Base-by-base conservation (phyloP, 2,329 filamentous ascomycete species). In the Polytolypa hystricis region DNA sequence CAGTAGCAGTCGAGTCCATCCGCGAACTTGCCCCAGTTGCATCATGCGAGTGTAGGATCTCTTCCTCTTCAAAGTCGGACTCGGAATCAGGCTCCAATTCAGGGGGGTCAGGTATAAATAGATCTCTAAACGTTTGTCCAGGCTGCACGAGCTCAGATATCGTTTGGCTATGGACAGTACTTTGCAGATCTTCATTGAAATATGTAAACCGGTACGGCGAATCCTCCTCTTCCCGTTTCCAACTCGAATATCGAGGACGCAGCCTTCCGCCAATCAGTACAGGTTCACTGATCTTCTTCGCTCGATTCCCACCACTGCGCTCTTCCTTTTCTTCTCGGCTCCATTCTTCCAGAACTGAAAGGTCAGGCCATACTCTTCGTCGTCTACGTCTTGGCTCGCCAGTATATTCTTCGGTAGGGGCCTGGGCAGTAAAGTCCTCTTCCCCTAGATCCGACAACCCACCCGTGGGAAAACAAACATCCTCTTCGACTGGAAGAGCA, bases 141-240 rank as follows among this genome's bases (percentile, higher is more conserved):
- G 84, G 79, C 47, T 94, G 86, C 6, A 93, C 73, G 14, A 98
- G 71, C 56, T 95, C 91, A 2, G 86, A 93, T 39, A 98, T 94
- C 0, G 82, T 91, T 58, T 93, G 84, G 42, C 86, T 91, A 59
- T 98, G 91, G 43, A 98, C 93, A 0, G 91, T 98, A 57, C 84
- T 93, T 51, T 85, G 81, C 38, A 96, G 85, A 44, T 94, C 85
- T 55, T 96, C 91, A 58, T 96, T 96, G 70, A 98, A 98, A 59
- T 98, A 98, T 0, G 91, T 96, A 57, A 95, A 98, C 17, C 91
- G 76, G 57, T 93, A 96, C 0, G 91, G 91, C 0, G 81, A 77
- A 46, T 95, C 89, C 42, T 94, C 87, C 45, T 91, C 84, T 36
- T 84, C 78, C 26, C 81, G 75, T 56, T 85, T 89, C 89, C 89